Evolutionary conservation across 345 rosid species (phyloP), one percentile per base, ranked within the genome.

Genomic region (Camelina hispida): DNA sequence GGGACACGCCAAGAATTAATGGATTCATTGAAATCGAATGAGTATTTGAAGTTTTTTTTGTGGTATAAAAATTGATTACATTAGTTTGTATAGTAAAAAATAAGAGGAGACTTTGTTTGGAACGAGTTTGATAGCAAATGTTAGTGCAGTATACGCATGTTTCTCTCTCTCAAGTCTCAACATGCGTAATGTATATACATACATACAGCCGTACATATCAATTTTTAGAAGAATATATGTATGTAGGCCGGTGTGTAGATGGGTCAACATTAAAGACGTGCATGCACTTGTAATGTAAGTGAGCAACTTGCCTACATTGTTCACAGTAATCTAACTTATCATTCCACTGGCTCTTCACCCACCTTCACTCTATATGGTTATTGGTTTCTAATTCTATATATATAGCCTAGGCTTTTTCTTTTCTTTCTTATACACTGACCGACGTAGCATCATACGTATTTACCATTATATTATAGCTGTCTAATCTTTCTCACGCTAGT

Each of bases 261-360:
- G 59, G 71, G 80, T 69, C 79, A 76, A 76, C 57, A 76, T 32
- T 62, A 69, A 69, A 76, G 71, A 42, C 66, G 50, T 76, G 66
- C 80, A 76, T 76, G 75, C 75, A 76, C 70, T 76, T 76, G 65
- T 62, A 15, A 22, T 68, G 56, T 18, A 69, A 55, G 37, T 53
- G 75, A 69, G 3, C 80, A 76, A 76, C 58, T 76, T 76, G 79
- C 64, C 23, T 62, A 55, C 70, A 76, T 22, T 42, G 28, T 75
- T 75, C 74, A 43, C 12, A 51, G 53, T 76, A 69, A 62, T 76
- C 60, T 76, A 69, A 69, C 74, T 76, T 69, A 76, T 76, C 75
- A 23, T 76, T 76, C 80, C 52, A 60, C 40, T 28, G 30, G 30
- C 30, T 28, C 30, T 75, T 40, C 68, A 66, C 44, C 72, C 66